Percentiles rank a stretch among this genome's conserved stretches.
Conservation (phyloP, 305 asterid species). For the Ilex paraguariensis region DNA sequence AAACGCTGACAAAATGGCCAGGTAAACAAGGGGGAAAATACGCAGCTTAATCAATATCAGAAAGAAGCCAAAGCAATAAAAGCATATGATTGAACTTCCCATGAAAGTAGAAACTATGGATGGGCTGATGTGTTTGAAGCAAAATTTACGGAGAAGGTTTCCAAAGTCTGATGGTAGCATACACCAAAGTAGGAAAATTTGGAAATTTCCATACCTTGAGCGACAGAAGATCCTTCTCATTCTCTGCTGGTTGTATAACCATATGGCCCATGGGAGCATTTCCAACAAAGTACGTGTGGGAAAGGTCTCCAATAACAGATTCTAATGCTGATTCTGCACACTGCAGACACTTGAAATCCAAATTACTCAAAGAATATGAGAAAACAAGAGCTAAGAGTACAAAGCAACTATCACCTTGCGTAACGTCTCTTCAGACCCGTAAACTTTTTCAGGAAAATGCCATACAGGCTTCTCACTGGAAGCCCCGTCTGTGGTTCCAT, state of each 20-base stretch:
- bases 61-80: background rate
- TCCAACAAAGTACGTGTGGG: constrained; percentile 84
- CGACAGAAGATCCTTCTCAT: constrained; percentile 26
- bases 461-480: constrained; percentile 51
- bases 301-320: constrained; percentile 79
- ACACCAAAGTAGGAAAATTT: background rate
- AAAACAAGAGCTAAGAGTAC: background rate
- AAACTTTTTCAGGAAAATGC: constrained; percentile 93
- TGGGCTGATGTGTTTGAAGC: too few relatives aligned
- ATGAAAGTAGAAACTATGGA: too few relatives aligned
- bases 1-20: constrained; percentile 38
- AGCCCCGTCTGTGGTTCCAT: constrained; percentile 50
- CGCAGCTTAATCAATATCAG: background rate
- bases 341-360: constrained; percentile 34
- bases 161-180: too few relatives aligned
- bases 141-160: background rate
- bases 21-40: background rate
- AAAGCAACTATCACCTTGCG: constrained; percentile 54
- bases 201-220: constrained; percentile 41
- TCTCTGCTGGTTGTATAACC: constrained; percentile 24
- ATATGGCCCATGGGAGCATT: constrained; percentile 92
- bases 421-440: constrained; percentile 69
- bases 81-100: too few relatives aligned
- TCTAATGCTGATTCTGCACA: constrained; percentile 90
- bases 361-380: background rate